A percentile compares a stretch with the other conserved stretches of the same genome.
phyloP scores from a whole-genome alignment of 1,284 basidiomycete species.

The Trichosporon sp. region DNA sequence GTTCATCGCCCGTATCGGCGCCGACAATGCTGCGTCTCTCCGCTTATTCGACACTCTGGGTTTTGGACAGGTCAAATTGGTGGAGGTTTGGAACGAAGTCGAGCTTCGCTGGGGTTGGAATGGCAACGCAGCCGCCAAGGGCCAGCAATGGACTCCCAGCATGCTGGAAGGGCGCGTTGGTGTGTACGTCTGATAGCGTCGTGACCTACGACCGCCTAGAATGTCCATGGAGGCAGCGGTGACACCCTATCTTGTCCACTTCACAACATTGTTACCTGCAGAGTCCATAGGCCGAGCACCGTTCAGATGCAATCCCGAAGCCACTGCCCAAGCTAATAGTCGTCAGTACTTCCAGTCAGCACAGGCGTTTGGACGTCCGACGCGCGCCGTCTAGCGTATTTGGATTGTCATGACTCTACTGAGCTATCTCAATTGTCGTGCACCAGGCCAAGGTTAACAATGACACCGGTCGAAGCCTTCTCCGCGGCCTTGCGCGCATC shows the following conservation, averaged over 20 bases:
- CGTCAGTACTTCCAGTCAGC: no score
- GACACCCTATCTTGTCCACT: no score
- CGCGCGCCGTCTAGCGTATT: neutral
- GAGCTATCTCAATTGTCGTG: conserved; percentile 26
- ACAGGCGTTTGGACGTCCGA: neutral
- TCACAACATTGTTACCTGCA: no score
- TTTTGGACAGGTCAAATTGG: conserved; percentile 66
- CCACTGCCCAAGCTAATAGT: no score
- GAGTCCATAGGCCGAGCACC: no score
- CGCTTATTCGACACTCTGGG: conserved; percentile 69
- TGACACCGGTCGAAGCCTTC: conserved; percentile 71
- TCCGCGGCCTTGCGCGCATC: conserved; percentile 73
- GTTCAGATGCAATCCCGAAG: no score
- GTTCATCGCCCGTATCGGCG: conserved; percentile 65
- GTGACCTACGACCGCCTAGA: no score
- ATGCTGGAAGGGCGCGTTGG: neutral
- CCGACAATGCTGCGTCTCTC: conserved; percentile 63
- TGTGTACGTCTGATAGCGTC: neutral
- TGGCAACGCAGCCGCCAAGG: neutral
- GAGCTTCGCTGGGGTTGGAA: conserved; percentile 63
- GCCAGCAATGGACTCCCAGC: neutral
- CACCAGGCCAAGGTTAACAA: conserved; percentile 73
- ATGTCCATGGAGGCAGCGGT: no score
- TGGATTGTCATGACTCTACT: conserved; percentile 2
- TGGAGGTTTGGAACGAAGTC: conserved; percentile 72